Conservation (phyloP, 352 stramenopile species). For the Phytopythium litorale region DNA sequence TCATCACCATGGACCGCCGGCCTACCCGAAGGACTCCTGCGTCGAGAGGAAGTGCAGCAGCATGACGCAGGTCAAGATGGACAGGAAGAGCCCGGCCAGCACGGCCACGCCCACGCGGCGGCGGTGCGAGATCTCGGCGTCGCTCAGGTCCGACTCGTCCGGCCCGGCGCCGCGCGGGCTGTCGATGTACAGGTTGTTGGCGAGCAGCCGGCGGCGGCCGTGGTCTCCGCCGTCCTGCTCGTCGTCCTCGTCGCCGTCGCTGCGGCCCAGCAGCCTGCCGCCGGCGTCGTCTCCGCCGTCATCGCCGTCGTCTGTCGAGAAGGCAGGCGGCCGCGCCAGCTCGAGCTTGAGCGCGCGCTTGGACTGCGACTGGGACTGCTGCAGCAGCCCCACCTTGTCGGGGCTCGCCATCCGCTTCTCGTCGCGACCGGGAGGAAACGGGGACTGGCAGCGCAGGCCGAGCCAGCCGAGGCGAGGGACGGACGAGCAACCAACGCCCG, state of each 20-base stretch:
- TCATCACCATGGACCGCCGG: neutral
- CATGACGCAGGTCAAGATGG: constrained; percentile 58
- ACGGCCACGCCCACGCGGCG: constrained; percentile 54
- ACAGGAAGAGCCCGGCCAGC: constrained; percentile 51
- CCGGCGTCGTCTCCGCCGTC: constrained; percentile 26
- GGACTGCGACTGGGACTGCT: constrained; percentile 2
- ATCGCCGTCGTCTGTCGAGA: constrained; percentile 26
- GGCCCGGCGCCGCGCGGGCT: constrained; percentile 41
- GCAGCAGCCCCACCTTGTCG: neutral
- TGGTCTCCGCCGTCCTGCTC: constrained; percentile 34
- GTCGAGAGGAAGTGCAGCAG: constrained; percentile 58
- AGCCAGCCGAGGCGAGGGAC: neutral
- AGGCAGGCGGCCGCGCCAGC: constrained; percentile 1
- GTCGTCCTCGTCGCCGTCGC: constrained; percentile 26
- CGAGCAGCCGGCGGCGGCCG: constrained; percentile 38
- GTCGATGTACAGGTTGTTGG: constrained; percentile 67
- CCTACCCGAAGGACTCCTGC: constrained; percentile 59
- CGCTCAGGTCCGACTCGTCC: constrained; percentile 38
- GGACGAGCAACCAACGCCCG: neutral
- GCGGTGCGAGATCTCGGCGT: constrained; percentile 48
- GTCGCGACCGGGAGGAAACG: neutral
- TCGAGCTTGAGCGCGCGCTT: constrained; percentile 9
- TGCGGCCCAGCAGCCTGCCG: constrained; percentile 8
- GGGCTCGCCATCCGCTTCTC: neutral
- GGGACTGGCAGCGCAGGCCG: neutral